These are phyloP conservation scores for Scopulariopsis brevicaulis DNA, from an alignment of 2,329 filamentous ascomycete genomes.

Conservation along the genomic window DNA sequence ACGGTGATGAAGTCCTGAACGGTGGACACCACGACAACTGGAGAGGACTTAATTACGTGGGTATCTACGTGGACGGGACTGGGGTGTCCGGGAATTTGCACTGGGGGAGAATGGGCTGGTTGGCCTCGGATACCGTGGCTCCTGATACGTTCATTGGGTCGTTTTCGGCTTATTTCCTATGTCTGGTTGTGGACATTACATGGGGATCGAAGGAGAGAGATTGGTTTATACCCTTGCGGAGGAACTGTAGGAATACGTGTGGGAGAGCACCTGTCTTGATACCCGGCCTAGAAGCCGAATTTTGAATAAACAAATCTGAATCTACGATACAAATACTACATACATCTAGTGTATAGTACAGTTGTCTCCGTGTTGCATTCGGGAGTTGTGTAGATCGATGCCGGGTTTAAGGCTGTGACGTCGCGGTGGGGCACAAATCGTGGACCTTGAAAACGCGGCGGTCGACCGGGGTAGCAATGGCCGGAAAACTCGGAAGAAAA, in stretches of 20 bases:
- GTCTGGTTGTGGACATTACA: neutral
- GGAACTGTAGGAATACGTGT: neutral
- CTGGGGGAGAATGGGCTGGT: no score
- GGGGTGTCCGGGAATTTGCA: no score
- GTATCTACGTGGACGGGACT: no score
- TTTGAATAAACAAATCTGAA: neutral
- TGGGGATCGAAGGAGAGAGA: neutral
- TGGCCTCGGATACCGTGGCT: neutral
- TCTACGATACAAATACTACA: no score
- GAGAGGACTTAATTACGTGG: neutral
- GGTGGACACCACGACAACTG: neutral
- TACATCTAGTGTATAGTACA: no score
- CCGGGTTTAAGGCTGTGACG: no score
- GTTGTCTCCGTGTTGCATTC: no score
- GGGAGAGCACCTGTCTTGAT: neutral
- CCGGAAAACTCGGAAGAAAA: no score
- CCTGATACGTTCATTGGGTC: neutral
- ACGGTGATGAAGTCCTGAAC: neutral
- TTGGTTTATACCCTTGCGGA: neutral
- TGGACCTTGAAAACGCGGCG: no score
- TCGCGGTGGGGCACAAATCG: no score
- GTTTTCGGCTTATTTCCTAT: neutral
- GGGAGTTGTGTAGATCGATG: no score
- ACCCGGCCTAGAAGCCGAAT: neutral
- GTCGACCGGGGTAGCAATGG: no score